Conservation (phyloP, 164 flowering plant genomes). For the Umbellularia californica region DNA sequence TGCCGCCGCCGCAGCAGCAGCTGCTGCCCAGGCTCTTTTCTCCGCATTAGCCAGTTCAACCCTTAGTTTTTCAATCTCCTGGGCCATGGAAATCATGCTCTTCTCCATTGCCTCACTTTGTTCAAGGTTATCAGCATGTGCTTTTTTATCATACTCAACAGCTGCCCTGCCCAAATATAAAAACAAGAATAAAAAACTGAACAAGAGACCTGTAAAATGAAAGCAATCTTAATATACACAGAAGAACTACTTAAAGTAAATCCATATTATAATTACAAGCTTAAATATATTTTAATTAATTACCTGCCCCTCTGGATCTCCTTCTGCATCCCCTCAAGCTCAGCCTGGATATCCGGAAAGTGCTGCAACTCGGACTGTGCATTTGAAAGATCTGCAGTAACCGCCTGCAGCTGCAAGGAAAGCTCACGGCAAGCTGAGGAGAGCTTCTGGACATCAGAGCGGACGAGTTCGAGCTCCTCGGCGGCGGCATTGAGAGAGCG, state of each 20-base stretch:
- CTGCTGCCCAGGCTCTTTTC: conserved; percentile 58
- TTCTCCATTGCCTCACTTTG: conserved; percentile 57
- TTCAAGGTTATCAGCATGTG: conserved; percentile 44
- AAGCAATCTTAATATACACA: neutral
- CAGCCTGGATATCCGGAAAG: conserved; percentile 32
- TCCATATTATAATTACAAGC: neutral
- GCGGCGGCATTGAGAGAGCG: conserved; percentile 33
- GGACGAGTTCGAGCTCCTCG: conserved; percentile 50
- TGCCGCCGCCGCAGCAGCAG: conserved; percentile 41
- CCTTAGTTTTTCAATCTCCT: conserved; percentile 51
- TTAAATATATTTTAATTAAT: no score
- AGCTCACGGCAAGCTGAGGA: conserved; percentile 30
- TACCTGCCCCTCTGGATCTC: conserved; percentile 81
- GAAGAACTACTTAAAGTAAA: neutral
- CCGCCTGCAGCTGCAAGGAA: conserved; percentile 28
- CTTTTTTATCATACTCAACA: conserved; percentile 63
- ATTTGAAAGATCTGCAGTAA: conserved; percentile 33
- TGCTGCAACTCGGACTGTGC: conserved; percentile 32
- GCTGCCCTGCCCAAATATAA: conserved; percentile 43
- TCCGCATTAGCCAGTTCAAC: conserved; percentile 65
- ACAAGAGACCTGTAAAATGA: neutral
- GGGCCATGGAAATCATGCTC: conserved; percentile 38
- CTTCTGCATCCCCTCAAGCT: conserved; percentile 41
- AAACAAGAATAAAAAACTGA: neutral
- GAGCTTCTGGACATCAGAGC: conserved; percentile 45